Evolutionary conservation across 768 basidiomycete species (phyloP).

Genomic region (Paxillus involutus): DNA sequence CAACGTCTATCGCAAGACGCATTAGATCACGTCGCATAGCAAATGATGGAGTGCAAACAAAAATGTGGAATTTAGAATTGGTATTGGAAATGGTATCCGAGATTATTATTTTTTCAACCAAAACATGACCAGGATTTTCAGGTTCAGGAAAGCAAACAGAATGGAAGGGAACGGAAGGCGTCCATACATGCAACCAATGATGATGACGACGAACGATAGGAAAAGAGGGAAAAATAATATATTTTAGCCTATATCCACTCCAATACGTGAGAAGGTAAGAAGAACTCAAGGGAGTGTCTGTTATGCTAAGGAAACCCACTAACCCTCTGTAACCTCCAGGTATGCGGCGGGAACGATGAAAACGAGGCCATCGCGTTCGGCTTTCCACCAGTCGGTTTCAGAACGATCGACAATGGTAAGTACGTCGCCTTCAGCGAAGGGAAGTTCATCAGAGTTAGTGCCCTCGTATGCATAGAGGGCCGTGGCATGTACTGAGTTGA

Average conservation of each 20-base stretch:
- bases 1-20: slow-evolving; percentile 6
- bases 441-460: slow-evolving; percentile 74
- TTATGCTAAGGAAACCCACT: slow-evolving; percentile 52
- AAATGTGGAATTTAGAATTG: slow-evolving; percentile 4
- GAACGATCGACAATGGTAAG: slow-evolving; percentile 78
- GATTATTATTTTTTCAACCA: background rate
- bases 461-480: slow-evolving; percentile 81
- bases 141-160: background rate
- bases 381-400: slow-evolving; percentile 96
- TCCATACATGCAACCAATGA: slow-evolving; percentile 13
- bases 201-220: slow-evolving; percentile 31
- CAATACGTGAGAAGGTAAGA: slow-evolving; percentile 44
- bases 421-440: slow-evolving; percentile 78
- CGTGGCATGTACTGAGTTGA: slow-evolving; percentile 58
- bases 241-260: slow-evolving; percentile 78
- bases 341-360: slow-evolving; percentile 93
- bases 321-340: slow-evolving; percentile 84
- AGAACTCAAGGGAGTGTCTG: slow-evolving; percentile 50
- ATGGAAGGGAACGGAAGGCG: slow-evolving; percentile 3
- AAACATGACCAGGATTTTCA: slow-evolving; percentile 4
- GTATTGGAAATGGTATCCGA: slow-evolving; percentile 10
- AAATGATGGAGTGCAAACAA: slow-evolving; percentile 1
- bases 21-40: slow-evolving; percentile 8
- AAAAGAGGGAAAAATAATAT: slow-evolving; percentile 51
- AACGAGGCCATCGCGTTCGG: slow-evolving; percentile 80